These are phyloP conservation scores for Gastrodia elata DNA, from an alignment of 106 monocot species.

Conservation along the genomic window DNA sequence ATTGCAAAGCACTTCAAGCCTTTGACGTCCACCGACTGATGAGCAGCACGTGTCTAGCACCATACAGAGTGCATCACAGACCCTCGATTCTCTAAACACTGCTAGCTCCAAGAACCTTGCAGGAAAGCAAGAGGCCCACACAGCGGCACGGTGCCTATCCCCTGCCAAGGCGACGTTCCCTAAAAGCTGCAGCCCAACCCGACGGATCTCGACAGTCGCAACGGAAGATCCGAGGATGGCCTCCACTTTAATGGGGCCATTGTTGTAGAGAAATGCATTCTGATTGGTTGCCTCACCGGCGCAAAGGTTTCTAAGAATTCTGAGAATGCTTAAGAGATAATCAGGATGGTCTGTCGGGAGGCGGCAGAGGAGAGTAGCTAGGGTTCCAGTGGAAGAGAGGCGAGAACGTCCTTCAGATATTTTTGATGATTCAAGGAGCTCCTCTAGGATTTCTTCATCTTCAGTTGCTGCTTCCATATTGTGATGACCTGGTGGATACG, in stretches of 20 bases:
- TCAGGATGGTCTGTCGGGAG: constrained; percentile 13
- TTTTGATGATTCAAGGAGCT: constrained; percentile 35
- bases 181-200: constrained; percentile 58
- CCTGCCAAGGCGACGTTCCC: constrained; percentile 55
- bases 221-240: constrained; percentile 17
- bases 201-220: constrained; percentile 17
- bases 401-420: constrained; percentile 29
- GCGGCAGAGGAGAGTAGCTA: constrained; percentile 22
- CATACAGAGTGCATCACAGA: constrained; percentile 56
- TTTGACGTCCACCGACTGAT: constrained; percentile 17
- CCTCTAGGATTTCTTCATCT: constrained; percentile 16
- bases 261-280: constrained; percentile 34
- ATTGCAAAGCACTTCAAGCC: constrained; percentile 39
- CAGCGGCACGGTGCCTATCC: constrained; percentile 33
- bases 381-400: constrained; percentile 30
- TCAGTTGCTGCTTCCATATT: background rate
- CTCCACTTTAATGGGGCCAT: constrained; percentile 22
- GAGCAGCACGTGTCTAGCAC: constrained; percentile 58
- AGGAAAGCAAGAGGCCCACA: constrained; percentile 50
- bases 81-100: constrained; percentile 19
- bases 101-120: constrained; percentile 29
- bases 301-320: constrained; percentile 77
- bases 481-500: background rate
- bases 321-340: constrained; percentile 29
- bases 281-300: constrained; percentile 42